Evolutionary conservation across 768 basidiomycete species (phyloP).

Genomic region (Termitomyces sp.): DNA sequence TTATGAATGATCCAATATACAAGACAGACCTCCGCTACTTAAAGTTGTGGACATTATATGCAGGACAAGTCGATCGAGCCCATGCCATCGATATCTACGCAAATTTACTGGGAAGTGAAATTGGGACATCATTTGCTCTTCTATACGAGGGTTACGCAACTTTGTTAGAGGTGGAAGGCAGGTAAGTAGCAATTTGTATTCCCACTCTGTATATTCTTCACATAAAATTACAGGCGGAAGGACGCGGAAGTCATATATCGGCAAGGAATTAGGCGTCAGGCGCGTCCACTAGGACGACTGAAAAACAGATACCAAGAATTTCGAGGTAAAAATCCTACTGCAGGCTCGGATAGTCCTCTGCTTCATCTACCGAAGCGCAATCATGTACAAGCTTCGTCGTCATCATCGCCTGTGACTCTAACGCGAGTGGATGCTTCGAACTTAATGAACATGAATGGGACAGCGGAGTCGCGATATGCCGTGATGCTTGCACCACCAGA

Average conservation of each 20-base stretch:
- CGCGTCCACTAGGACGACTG: slow-evolving; percentile 78
- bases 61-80: slow-evolving; percentile 69
- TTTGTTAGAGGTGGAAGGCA: slow-evolving; percentile 67
- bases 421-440: slow-evolving; percentile 15
- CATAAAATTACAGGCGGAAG: slow-evolving; percentile 38
- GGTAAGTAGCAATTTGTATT: slow-evolving; percentile 35
- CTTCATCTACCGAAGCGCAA: slow-evolving; percentile 17
- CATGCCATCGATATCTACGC: slow-evolving; percentile 67
- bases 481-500: slow-evolving; percentile 66
- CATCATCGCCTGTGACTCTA: slow-evolving; percentile 25
- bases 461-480: slow-evolving; percentile 54
- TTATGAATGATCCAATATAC: slow-evolving; percentile 80
- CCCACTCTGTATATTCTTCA: neutral
- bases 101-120: slow-evolving; percentile 64
- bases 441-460: slow-evolving; percentile 26
- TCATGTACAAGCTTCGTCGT: slow-evolving; percentile 24
- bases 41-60: slow-evolving; percentile 87
- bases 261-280: slow-evolving; percentile 75
- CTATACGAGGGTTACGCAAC: slow-evolving; percentile 91
- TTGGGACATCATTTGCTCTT: slow-evolving; percentile 71
- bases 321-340: slow-evolving; percentile 40
- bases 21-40: slow-evolving; percentile 86
- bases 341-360: slow-evolving; percentile 16
- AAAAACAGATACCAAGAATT: slow-evolving; percentile 81
- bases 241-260: slow-evolving; percentile 82